Base-by-base conservation (phyloP, 306 rosid species). In the Crotalaria pallida region DNA sequence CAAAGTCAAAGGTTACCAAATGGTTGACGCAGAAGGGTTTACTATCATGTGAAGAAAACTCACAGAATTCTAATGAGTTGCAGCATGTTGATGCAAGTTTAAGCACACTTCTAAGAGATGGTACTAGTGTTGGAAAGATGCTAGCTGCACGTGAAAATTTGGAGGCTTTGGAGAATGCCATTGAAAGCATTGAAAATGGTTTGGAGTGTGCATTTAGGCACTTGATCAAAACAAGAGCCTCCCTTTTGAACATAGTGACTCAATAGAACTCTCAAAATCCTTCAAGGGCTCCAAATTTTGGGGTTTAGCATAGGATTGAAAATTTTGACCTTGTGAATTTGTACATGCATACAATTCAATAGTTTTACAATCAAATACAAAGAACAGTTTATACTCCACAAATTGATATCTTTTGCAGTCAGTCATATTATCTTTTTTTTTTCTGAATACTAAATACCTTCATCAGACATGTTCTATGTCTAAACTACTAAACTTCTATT, bases 201-300 rank as follows among this genome's bases (percentile, higher is more conserved):
- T 50, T 92, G 77, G 89, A 83, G 55, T 71, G 31, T 6, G 17
- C 87, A 38, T 89, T 84, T 59, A 85, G 88, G 83, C 53, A 65
- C 23, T 69, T 92, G 84, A 79, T 89, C 2, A 92, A 79, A 58
- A 72, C 82, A 0, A 92, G 98, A 79, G 74, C 85, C 52, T 72
- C 64, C 4, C 86, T 92, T 50, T 74, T 87, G 75, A 92, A 89
- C 82, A 79, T 78, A 65, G 51, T 83, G 58, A 81, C 90, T 50
- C 87, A 79, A 53, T 87, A 80, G n/a, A n/a, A n/a, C n/a, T n/a
- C n/a, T n/a, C n/a, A n/a, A n/a, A n/a, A n/a, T n/a, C n/a, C n/a
- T n/a, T n/a, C n/a, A 31, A 31, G 9, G 7, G 43, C 60, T 59
- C 76, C 49, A 60, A 69, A 29, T 60, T 51, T 29, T 51, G 5